phyloP scores from a whole-genome alignment of 2,329 filamentous ascomycete genomes.

The Neofusicoccum sp. region DNA sequence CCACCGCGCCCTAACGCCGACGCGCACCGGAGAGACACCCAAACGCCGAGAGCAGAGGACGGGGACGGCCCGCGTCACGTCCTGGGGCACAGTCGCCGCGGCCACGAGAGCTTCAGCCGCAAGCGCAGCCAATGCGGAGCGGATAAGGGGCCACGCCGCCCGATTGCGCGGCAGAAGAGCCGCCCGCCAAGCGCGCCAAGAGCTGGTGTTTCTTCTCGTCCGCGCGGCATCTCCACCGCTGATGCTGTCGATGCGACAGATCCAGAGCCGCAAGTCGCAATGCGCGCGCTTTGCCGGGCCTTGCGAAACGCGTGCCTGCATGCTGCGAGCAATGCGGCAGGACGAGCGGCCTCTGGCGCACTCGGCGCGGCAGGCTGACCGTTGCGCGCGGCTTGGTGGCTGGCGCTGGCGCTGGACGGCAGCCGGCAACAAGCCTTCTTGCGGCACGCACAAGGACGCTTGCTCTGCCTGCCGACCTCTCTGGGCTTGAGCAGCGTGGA shows the following conservation, averaged over 20 bases:
- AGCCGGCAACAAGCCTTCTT: neutral
- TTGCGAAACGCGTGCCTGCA: neutral
- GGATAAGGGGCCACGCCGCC: neutral
- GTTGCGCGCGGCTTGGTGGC: neutral
- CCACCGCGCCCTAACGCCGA: neutral
- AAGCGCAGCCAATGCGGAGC: neutral
- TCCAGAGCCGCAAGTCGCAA: conserved; percentile 1
- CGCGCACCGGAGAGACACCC: neutral
- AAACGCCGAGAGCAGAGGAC: neutral
- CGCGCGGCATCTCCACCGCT: conserved; percentile 8
- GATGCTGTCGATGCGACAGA: neutral
- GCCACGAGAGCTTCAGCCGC: neutral
- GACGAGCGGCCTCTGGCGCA: neutral
- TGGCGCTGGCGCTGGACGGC: neutral
- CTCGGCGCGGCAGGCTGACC: neutral
- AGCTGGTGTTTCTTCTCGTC: neutral
- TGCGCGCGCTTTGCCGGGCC: neutral
- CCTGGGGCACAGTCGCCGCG: neutral
- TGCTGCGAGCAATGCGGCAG: conserved; percentile 6
- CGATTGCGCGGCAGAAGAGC: neutral
- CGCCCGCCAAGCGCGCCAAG: neutral
- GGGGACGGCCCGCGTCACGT: too few species aligned
- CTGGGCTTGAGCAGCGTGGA: too few species aligned
- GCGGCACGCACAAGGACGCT: too few species aligned
- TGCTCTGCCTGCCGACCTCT: too few species aligned